phyloP scores from a whole-genome alignment of 768 basidiomycete genomes.

The Rhodotorula babjevae region DNA sequence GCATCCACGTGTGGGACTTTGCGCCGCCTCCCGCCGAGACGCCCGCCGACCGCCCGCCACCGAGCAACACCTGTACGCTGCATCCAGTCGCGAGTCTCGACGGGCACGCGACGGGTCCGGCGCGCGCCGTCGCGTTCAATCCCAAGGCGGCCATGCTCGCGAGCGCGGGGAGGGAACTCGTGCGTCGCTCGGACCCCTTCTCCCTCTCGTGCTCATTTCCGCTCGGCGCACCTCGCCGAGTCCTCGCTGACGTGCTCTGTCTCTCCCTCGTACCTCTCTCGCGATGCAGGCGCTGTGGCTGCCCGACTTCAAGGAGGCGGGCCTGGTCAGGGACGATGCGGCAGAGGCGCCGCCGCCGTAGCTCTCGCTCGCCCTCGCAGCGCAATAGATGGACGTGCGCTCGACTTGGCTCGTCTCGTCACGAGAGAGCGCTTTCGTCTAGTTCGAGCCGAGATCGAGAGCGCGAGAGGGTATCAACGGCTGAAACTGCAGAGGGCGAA shows the following conservation, averaged over 20 bases:
- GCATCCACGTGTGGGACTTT: slow-evolving; percentile 81
- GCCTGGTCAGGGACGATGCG: background rate
- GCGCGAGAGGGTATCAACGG: background rate
- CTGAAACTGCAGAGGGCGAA: background rate
- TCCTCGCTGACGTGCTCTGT: too few relatives aligned
- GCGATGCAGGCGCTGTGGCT: slow-evolving; percentile 59
- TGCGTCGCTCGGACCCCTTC: slow-evolving; percentile 47
- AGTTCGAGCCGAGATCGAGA: too few relatives aligned
- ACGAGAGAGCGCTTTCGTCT: too few relatives aligned
- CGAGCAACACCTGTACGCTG: slow-evolving; percentile 53
- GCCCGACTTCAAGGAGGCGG: slow-evolving; percentile 52
- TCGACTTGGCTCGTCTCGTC: too few relatives aligned
- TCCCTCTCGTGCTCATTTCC: too few relatives aligned
- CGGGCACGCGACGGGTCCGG: slow-evolving; percentile 69
- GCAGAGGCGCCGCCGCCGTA: background rate
- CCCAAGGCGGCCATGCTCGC: slow-evolving; percentile 84
- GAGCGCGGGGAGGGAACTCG: slow-evolving; percentile 60
- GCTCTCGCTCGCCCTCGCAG: background rate
- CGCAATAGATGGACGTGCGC: background rate
- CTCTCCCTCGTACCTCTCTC: too few relatives aligned
- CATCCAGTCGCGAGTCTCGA: slow-evolving; percentile 58
- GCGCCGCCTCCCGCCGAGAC: slow-evolving; percentile 48
- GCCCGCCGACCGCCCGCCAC: slow-evolving; percentile 41
- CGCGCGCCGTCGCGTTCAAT: slow-evolving; percentile 83
- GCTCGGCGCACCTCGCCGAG: too few relatives aligned